Evolutionary conservation across 2,329 filamentous ascomycete genomes (phyloP).

Genomic region (Chrysoporthe cubensis): DNA sequence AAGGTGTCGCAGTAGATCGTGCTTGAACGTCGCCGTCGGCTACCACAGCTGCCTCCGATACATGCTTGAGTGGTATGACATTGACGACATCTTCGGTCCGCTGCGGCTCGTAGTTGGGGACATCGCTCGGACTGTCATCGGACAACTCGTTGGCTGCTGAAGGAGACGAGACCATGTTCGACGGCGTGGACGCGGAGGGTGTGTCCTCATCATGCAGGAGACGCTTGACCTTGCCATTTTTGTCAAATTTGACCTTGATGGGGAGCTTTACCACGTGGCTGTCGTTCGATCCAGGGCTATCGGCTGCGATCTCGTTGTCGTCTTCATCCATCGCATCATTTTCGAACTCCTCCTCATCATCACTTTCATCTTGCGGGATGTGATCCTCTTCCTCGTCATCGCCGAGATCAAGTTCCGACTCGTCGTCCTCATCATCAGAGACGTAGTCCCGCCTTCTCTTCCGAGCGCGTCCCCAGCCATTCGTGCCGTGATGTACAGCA

Average conservation of each 20-base stretch:
- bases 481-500: conserved; percentile 53
- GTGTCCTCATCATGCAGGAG: conserved; percentile 39
- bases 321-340: conserved; percentile 60
- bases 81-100: conserved; percentile 28
- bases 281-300: conserved; percentile 37
- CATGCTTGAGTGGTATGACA: conserved; percentile 23
- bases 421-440: conserved; percentile 64
- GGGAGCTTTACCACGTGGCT: conserved; percentile 78
- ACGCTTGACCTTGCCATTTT: conserved; percentile 40
- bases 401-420: conserved; percentile 74
- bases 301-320: conserved; percentile 48
- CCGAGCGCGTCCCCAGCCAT: conserved; percentile 47
- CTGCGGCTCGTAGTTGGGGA: conserved; percentile 23
- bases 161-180: conserved; percentile 22
- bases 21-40: not conserved
- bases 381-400: conserved; percentile 77
- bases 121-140: conserved; percentile 22
- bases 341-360: conserved; percentile 61
- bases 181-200: conserved; percentile 28
- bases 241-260: conserved; percentile 48
- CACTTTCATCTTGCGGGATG: conserved; percentile 61
- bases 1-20: not conserved
- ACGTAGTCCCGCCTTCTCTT: conserved; percentile 58
- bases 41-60: not conserved
- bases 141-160: conserved; percentile 16